Conservation (phyloP, 192 early-diverging fungal species). For the Pilaira anomala region DNA sequence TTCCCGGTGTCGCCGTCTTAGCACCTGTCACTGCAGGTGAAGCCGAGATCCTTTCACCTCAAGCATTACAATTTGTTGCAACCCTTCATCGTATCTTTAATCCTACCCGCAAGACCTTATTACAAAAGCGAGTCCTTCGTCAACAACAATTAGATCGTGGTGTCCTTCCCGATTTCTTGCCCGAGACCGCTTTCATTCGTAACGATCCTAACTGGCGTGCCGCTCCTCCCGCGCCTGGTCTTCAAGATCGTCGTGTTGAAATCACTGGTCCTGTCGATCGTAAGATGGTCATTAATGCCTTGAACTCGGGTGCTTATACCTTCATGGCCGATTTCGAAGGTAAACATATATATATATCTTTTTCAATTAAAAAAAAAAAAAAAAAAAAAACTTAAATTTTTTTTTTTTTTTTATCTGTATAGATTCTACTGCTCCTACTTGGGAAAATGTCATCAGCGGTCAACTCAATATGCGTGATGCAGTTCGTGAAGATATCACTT, state of each 20-base stretch:
- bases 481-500: slow-evolving; percentile 80
- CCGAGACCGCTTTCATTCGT: slow-evolving; percentile 89
- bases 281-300: slow-evolving; percentile 99
- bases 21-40: slow-evolving; percentile 62
- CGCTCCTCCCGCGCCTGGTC: slow-evolving; percentile 84
- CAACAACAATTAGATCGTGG: slow-evolving; percentile 82
- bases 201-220: slow-evolving; percentile 87
- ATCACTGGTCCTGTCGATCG: slow-evolving; percentile 97
- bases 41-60: slow-evolving; percentile 73
- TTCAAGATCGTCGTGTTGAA: slow-evolving; percentile 91
- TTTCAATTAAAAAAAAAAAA: slow-evolving; percentile 11
- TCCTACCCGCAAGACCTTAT: slow-evolving; percentile 78
- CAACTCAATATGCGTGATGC: slow-evolving; percentile 96
- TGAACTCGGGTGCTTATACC: slow-evolving; percentile 90
- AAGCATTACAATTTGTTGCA: slow-evolving; percentile 83
- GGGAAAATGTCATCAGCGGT: slow-evolving; percentile 87
- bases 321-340: slow-evolving; percentile 99
- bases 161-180: slow-evolving; percentile 83
- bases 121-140: slow-evolving; percentile 75
- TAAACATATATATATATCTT: no score
- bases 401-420: slow-evolving; percentile 8
- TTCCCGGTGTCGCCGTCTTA: slow-evolving; percentile 73
- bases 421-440: slow-evolving; percentile 98
- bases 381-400: no score
- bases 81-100: slow-evolving; percentile 92